These are phyloP conservation scores for Populus tremula DNA, from an alignment of 345 rosid genomes.

Conservation along the genomic window DNA sequence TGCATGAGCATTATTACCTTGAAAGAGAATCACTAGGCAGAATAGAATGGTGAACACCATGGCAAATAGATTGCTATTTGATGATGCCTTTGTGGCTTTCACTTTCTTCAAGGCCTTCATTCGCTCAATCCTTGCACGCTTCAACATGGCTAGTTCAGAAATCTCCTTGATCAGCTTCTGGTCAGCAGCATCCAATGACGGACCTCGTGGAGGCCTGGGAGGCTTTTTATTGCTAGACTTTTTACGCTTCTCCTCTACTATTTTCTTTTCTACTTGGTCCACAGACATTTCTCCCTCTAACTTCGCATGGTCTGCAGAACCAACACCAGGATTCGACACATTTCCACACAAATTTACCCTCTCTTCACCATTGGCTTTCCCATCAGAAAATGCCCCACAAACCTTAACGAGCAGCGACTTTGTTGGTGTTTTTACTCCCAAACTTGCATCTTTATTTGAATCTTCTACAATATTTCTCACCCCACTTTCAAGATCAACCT, in stretches of 20 bases:
- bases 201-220: slow-evolving; percentile 91
- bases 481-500: slow-evolving; percentile 74
- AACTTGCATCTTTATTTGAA: slow-evolving; percentile 25
- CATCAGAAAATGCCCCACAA: slow-evolving; percentile 25
- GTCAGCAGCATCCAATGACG: slow-evolving; percentile 78
- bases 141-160: slow-evolving; percentile 74
- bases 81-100: slow-evolving; percentile 58
- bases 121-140: slow-evolving; percentile 78
- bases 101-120: slow-evolving; percentile 84
- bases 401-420: slow-evolving; percentile 24
- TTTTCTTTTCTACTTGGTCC: slow-evolving; percentile 34
- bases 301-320: slow-evolving; percentile 25
- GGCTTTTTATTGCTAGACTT: slow-evolving; percentile 68
- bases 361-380: slow-evolving; percentile 31
- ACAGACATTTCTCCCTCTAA: slow-evolving; percentile 34
- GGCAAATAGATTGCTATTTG: slow-evolving; percentile 51
- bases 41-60: slow-evolving; percentile 59
- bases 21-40: slow-evolving; percentile 47
- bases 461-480: slow-evolving; percentile 31
- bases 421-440: slow-evolving; percentile 26
- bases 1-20: slow-evolving; percentile 15
- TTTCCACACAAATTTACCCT: slow-evolving; percentile 25
- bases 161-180: slow-evolving; percentile 77
- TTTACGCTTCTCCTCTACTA: slow-evolving; percentile 32
- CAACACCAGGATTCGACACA: slow-evolving; percentile 7